Base-by-base conservation (phyloP, 257 asterid species). In the Gentiana macrophylla region DNA sequence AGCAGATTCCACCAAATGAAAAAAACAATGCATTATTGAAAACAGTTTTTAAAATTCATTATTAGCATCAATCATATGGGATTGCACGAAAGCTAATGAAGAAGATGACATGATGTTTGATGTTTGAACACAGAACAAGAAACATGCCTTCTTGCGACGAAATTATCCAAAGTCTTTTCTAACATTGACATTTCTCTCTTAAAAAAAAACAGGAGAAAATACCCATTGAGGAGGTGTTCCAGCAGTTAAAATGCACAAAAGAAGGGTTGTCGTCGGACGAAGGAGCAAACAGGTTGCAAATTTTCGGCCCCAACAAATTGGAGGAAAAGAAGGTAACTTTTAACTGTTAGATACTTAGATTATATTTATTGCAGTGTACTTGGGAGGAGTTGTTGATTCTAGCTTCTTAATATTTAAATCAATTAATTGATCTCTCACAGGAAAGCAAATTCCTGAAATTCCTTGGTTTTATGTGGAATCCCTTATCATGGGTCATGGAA, bases 401-500 rank as follows among this genome's bases (percentile, higher is more conserved):
- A 2, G 46, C 46, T 41, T 41, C 46, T 41, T 35, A 1, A 45
- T 13, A 24, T 24, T 24, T 24, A 24, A 24, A 24, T 24, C 24
- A 24, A 24, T 24, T 24, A 24, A 24, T 32, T 60, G 55, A 15
- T 66, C 24, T 24, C 24, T 24, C 41, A 50, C 74, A 87, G 97
- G 97, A 92, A 73, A 88, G 97, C 90, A 92, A 92, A 62, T 0
- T 92, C 2, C 95, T 92, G 55, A 88, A 92, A 80, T 91, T 91
- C 66, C 95, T 91, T 8, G 96, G 98, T 52, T 86, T 91, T 57
- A 91, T 91, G 98, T 91, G 98, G 98, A 91, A 91, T 65, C 98
- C 98, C 32, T 95, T 91, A 53, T 91, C 98, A 49, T 91, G 96
- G 98, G 98, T 91, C 62, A 91, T 91, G 98, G 98, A 91, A 68